Conservation (phyloP, 805 yeast genomes). For the Lipomyces lipofer region DNA sequence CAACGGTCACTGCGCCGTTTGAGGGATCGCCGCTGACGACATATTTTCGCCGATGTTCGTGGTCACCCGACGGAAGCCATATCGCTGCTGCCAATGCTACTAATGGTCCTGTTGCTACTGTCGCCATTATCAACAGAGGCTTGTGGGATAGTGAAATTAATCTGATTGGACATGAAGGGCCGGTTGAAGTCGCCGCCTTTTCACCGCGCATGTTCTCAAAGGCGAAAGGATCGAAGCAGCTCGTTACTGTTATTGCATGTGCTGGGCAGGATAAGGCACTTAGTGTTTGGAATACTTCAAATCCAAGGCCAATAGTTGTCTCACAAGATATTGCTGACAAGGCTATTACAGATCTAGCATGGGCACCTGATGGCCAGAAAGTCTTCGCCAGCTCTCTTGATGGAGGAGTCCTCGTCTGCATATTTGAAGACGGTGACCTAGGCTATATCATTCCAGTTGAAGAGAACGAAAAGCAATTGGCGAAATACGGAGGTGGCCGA, state of each 20-base stretch:
- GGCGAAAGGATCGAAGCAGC: constrained; percentile 38
- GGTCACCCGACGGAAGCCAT: constrained; percentile 77
- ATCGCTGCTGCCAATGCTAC: constrained; percentile 70
- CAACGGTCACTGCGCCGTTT: constrained; percentile 81
- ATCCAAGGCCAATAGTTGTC: constrained; percentile 74
- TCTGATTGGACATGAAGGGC: constrained; percentile 68
- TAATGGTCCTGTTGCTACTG: constrained; percentile 63
- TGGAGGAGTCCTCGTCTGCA: constrained; percentile 70
- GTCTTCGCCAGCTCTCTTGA: constrained; percentile 81
- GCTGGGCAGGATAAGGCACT: constrained; percentile 92
- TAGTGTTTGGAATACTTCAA: constrained; percentile 82
- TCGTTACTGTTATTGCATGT: constrained; percentile 79
- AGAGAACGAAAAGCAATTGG: constrained; percentile 65
- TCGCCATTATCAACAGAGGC: constrained; percentile 62
- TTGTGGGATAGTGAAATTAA: constrained; percentile 66
- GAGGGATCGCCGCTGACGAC: constrained; percentile 87
- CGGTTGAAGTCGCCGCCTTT: constrained; percentile 63
- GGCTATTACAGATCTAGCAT: constrained; percentile 82
- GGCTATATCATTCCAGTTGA: constrained; percentile 59
- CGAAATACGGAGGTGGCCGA: constrained; percentile 83
- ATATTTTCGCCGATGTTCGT: constrained; percentile 70
- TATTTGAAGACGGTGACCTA: constrained; percentile 55
- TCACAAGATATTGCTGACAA: constrained; percentile 73
- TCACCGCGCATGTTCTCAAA: constrained; percentile 45
- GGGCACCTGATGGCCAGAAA: constrained; percentile 80